Percentiles rank a stretch among this genome's conserved stretches.
phyloP scores from a whole-genome alignment of 2,329 filamentous ascomycete species.

The Trichoderma cornu-damae region DNA sequence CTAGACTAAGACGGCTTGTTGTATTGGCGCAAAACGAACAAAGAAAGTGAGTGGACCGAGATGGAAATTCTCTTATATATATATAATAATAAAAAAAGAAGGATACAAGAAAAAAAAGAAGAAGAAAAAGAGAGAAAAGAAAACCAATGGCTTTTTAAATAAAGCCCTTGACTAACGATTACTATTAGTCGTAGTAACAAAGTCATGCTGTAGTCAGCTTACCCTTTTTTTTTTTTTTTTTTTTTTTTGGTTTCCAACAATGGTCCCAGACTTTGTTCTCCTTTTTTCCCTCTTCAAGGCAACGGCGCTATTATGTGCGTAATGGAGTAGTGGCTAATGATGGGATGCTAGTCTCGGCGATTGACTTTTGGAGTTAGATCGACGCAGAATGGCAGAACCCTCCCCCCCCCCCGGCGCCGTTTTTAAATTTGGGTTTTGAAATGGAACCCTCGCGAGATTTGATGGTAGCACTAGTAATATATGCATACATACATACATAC shows the following conservation, averaged over 20 bases:
- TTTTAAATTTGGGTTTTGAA: no score
- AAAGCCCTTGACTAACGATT: no score
- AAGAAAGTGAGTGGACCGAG: not conserved
- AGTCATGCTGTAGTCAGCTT: not conserved
- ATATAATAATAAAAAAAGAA: no score
- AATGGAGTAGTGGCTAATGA: no score
- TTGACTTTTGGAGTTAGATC: slow-evolving; percentile 6
- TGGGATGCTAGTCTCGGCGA: slow-evolving; percentile 17
- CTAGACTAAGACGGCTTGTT: no score
- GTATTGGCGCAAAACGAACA: not conserved
- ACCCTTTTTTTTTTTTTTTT: not conserved
- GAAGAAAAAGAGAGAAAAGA: not conserved
- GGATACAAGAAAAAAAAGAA: no score
- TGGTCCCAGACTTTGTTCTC: not conserved
- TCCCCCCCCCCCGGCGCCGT: no score
- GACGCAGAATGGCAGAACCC: not conserved
- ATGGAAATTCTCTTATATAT: no score
- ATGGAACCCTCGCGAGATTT: no score
- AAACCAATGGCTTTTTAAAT: not conserved
- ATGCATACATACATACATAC: no score
- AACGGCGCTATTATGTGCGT: not conserved
- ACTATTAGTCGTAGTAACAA: not conserved
- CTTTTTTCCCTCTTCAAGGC: not conserved
- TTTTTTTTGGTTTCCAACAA: not conserved
- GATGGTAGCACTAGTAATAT: no score